Conservation (phyloP, 768 basidiomycete species). For the Paxillus ammoniavirescens region DNA sequence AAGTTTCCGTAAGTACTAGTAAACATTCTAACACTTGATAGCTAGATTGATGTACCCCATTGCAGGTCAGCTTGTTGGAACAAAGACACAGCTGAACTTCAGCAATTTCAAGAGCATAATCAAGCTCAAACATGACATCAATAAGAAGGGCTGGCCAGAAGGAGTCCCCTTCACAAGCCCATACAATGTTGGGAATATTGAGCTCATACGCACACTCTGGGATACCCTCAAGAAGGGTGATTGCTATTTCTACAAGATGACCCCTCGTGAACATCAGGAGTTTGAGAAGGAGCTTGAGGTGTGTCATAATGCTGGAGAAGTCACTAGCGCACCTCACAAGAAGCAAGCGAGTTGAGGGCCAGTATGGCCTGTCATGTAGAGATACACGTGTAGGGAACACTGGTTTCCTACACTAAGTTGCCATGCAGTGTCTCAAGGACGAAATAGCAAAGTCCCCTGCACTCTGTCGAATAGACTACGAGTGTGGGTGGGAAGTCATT, state of each 20-base stretch:
- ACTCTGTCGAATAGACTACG: too few species aligned
- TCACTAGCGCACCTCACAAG: neutral
- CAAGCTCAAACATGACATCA: neutral
- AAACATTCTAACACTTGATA: too few species aligned
- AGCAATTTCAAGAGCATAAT: slow-evolving; percentile 1
- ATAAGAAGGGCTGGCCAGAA: slow-evolving; percentile 6
- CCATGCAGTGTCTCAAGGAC: too few species aligned
- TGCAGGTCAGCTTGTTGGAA: neutral
- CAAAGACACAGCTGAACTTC: neutral
- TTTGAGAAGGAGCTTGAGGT: neutral
- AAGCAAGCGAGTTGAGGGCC: too few species aligned
- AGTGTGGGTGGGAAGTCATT: too few species aligned
- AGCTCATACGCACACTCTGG: neutral
- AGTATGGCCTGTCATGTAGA: too few species aligned
- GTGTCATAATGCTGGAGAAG: neutral
- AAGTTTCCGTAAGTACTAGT: too few species aligned
- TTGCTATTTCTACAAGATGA: slow-evolving; percentile 1
- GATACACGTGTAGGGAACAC: too few species aligned
- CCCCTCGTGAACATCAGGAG: neutral
- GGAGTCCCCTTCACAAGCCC: slow-evolving; percentile 1
- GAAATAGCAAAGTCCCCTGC: too few species aligned
- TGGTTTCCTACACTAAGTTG: too few species aligned
- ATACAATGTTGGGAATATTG: neutral
- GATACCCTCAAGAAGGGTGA: neutral
- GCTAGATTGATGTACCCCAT: too few species aligned